Evolutionary conservation across 305 asterid genomes (phyloP).

Genomic region (Withania somnifera): DNA sequence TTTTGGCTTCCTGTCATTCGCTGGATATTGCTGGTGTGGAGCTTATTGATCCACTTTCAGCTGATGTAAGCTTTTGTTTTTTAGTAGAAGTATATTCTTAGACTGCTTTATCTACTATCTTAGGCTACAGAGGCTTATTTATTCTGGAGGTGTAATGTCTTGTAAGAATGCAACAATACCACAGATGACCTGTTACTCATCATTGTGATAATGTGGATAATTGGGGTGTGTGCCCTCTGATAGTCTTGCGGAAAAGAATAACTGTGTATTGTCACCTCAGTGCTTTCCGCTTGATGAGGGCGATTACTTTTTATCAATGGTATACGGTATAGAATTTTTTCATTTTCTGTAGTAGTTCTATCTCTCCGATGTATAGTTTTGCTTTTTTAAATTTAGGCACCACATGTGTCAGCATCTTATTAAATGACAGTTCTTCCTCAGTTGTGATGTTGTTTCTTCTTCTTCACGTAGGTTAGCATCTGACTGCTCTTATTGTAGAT

Average conservation of each 20-base stretch:
- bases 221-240: not conserved
- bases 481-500: not conserved
- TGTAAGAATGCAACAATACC: not conserved
- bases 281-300: not conserved
- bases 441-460: not conserved
- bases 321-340: not conserved
- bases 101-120: not conserved
- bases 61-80: slow-evolving; percentile 51
- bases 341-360: not conserved
- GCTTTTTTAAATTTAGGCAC: not conserved
- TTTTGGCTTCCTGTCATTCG: slow-evolving; percentile 89
- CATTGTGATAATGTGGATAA: not conserved
- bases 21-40: slow-evolving; percentile 95
- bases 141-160: not conserved
- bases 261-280: not conserved
- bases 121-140: not conserved
- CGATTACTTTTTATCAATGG: not conserved
- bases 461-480: not conserved
- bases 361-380: not conserved
- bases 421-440: not conserved
- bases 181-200: not conserved
- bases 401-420: not conserved
- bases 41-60: slow-evolving; percentile 94
- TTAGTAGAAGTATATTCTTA: not conserved
- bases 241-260: not conserved